Evolutionary conservation across 805 yeast species (phyloP).

Genomic region (Starmerella lactis-condensi): DNA sequence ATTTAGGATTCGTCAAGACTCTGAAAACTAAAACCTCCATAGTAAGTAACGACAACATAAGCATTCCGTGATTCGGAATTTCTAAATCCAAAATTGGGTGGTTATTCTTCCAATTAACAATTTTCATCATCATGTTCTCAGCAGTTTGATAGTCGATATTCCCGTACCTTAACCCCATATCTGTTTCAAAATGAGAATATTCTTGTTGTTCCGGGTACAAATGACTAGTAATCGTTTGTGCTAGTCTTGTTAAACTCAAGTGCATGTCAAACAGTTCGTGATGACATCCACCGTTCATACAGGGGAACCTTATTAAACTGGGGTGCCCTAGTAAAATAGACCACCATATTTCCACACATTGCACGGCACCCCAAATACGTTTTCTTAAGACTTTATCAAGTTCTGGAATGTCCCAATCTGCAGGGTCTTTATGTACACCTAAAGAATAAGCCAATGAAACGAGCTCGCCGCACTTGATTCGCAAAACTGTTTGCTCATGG

Average conservation of each 20-base stretch:
- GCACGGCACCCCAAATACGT: conserved; percentile 23
- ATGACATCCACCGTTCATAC: background rate
- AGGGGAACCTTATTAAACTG: conserved; percentile 2
- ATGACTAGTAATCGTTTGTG: too few species aligned
- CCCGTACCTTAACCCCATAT: too few species aligned
- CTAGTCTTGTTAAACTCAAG: conserved; percentile 13
- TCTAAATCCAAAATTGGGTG: too few species aligned
- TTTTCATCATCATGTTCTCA: too few species aligned
- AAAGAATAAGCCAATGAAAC: conserved; percentile 20
- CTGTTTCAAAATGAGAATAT: too few species aligned
- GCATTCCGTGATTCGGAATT: conserved; percentile 19
- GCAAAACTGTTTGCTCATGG: conserved; percentile 18
- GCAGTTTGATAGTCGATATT: too few species aligned
- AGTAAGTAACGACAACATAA: conserved; percentile 19
- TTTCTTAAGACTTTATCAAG: conserved; percentile 20
- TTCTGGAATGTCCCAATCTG: conserved; percentile 21
- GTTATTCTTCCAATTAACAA: conserved; percentile 1
- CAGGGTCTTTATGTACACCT: conserved; percentile 23
- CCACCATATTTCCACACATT: conserved; percentile 24
- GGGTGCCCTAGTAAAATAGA: conserved; percentile 23
- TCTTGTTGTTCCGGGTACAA: too few species aligned
- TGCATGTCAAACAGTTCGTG: conserved; percentile 8
- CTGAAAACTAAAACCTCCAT: conserved; percentile 20
- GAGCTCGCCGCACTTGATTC: conserved; percentile 18
- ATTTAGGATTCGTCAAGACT: conserved; percentile 16